Evolutionary conservation across 2,329 filamentous ascomycete species (phyloP).

Genomic region (Apiospora saccharicola): DNA sequence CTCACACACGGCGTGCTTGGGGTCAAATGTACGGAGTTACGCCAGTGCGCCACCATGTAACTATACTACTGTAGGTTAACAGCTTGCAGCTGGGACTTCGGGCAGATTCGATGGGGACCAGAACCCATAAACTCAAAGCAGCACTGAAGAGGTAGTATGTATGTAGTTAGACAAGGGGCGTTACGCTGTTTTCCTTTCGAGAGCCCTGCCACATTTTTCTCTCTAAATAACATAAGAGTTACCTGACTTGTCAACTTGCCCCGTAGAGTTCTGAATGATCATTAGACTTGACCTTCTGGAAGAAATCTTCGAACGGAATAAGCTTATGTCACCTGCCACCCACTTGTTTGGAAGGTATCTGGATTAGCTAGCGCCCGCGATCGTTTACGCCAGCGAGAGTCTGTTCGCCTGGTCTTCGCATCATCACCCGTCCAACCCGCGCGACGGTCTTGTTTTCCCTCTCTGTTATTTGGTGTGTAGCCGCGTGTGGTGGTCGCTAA

Average conservation of each 20-base stretch:
- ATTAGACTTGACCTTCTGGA: constrained; percentile 2
- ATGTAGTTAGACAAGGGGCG: background rate
- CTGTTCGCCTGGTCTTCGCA: constrained; percentile 17
- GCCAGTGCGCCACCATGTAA: constrained; percentile 15
- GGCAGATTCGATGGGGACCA: constrained; percentile 1
- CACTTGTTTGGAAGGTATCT: background rate
- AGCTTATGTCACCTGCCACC: constrained; percentile 3
- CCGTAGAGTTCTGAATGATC: constrained; percentile 2
- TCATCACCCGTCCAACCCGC: background rate
- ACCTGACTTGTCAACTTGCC: background rate
- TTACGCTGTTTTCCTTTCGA: background rate
- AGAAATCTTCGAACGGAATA: constrained; percentile 12
- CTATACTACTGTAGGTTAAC: background rate
- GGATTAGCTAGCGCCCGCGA: background rate
- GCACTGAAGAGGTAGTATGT: background rate
- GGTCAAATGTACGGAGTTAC: background rate
- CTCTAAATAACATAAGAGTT: background rate
- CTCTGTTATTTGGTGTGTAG: background rate
- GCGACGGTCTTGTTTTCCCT: background rate
- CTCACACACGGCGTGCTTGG: too few species aligned
- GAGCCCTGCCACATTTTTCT: background rate
- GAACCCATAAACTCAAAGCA: background rate
- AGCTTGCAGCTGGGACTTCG: background rate
- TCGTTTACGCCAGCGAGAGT: background rate
- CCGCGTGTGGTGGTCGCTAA: background rate